These are phyloP conservation scores for Hemileccinum impolitum DNA, from an alignment of 768 basidiomycete species.

Conservation along the genomic window DNA sequence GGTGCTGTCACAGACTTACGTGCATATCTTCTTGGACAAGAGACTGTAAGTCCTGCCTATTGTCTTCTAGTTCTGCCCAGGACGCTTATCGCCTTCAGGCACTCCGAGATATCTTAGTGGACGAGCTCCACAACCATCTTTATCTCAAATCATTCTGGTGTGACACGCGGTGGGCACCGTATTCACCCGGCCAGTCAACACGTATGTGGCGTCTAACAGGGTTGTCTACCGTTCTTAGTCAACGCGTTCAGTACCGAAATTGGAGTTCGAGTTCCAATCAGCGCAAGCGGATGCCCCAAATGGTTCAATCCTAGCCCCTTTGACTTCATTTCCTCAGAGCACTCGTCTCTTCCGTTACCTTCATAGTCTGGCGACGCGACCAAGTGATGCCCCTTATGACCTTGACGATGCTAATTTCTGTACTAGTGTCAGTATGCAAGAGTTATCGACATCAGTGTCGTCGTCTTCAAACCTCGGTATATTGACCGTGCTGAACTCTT, in stretches of 20 bases:
- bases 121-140: constrained; percentile 95
- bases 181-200: constrained; percentile 71
- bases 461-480: constrained; percentile 24
- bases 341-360: constrained; percentile 62
- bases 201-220: constrained; percentile 47
- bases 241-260: constrained; percentile 50
- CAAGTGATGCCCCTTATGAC: constrained; percentile 78
- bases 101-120: constrained; percentile 86
- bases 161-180: constrained; percentile 87
- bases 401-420: constrained; percentile 42
- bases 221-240: constrained; percentile 8
- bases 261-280: constrained; percentile 59
- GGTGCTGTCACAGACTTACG: constrained; percentile 91
- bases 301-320: constrained; percentile 23
- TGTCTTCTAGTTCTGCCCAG: not conserved
- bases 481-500: constrained; percentile 17
- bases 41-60: constrained; percentile 56
- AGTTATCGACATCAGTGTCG: constrained; percentile 20
- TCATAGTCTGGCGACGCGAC: constrained; percentile 58
- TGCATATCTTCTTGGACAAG: constrained; percentile 80
- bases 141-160: constrained; percentile 97
- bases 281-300: constrained; percentile 21
- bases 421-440: constrained; percentile 18
- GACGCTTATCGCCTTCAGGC: constrained; percentile 49
- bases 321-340: constrained; percentile 39